Evolutionary conservation across 352 stramenopile species (phyloP), one percentile per base, ranked within the genome.

Genomic region (Pilasporangium apinafurcum): DNA sequence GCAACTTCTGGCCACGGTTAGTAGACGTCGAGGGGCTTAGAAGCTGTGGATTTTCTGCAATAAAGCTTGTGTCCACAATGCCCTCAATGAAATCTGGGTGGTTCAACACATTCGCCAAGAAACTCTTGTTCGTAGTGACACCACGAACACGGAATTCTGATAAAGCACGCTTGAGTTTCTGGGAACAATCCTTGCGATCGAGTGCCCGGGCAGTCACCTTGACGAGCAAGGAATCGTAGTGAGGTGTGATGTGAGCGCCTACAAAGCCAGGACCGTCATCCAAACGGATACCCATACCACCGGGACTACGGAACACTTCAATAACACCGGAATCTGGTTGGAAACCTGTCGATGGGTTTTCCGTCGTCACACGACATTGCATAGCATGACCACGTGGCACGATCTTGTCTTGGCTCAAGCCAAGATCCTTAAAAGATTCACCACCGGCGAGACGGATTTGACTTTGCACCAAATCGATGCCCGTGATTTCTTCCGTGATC

Each of bases 181-280:
- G 73, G 4, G 88, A 87, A 35, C 84, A 91, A 53, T 98, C 90
- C 50, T 87, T 74, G 34, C 90, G 88, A 55, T 96, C 88, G 16
- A 87, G 49, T 34, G 81, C 86, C 45, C 88, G 88, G 8, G 92
- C 89, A n/a, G 94, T 98, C 39, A 98, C 89, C 75, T 99, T 98
- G 21, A 98, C 95, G 13, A 99, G 63, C 30, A 98, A 68, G 28
- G 92, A 98, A 71, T 98, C 95, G 67, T 98, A 98, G 71, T 98
- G 91, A 8, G 95, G 95, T 34, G 93, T 98, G 48, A 99, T 98
- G 58, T 97, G 83, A 16, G 92, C 93, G 18, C 95, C 95, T 13
- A 96, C 83, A 62, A 98, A 99, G 27, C 95, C 95, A 40, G 92
- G 88, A 33, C 94, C 92, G 53, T 98, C 92, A 53, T 98, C 95